Evolutionary conservation across 768 basidiomycete species (phyloP), one percentile per base, ranked within the genome.

Genomic region (Lyophyllum decastes): DNA sequence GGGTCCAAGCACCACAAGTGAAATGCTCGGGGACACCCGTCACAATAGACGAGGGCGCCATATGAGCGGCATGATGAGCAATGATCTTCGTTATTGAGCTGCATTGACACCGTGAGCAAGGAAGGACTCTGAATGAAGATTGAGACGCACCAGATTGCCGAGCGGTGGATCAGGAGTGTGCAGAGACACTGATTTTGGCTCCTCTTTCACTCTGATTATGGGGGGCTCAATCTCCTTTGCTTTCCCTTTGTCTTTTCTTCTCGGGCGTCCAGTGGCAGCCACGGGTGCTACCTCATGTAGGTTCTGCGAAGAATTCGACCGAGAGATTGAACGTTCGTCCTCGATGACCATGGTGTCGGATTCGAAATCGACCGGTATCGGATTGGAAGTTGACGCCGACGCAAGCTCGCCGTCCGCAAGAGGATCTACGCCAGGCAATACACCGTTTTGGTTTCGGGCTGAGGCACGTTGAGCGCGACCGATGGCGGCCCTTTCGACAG

Each of bases 1-100:
- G 97, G 97, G 72, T 99, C 91, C 62, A 99, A 82, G 72, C 97
- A 99, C 84, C 90, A 88, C 59, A 98, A 86, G 74, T 99, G 97
- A 72, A 97, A 99, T 7, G 95, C 94, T 61, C 90, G 79, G 34
- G 96, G 93, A 70, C 97, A 99, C 19, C 95, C 95, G 72, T 98
- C 97, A 72, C 97, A 99, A 71, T 97, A 98, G 19, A 99, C 85
- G 59, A 98, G 81, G 44, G 90, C 84, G 48, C 96, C 96, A 62
- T 76, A 76, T 24, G 88, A 92, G 65, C 88, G 86, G 70, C 91
- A 94, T 17, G 91, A 83, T 60, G 90, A 92, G 68, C 91, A 94
- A 66, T 93, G 89, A 68, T 94, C 91, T 69, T 93, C 86, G 71
- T 93, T 92, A 65, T 76, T 76, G 52, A 81, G 69, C 80, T 83